Conservation (phyloP, 306 rosid species). For the Bauhinia variegata region DNA sequence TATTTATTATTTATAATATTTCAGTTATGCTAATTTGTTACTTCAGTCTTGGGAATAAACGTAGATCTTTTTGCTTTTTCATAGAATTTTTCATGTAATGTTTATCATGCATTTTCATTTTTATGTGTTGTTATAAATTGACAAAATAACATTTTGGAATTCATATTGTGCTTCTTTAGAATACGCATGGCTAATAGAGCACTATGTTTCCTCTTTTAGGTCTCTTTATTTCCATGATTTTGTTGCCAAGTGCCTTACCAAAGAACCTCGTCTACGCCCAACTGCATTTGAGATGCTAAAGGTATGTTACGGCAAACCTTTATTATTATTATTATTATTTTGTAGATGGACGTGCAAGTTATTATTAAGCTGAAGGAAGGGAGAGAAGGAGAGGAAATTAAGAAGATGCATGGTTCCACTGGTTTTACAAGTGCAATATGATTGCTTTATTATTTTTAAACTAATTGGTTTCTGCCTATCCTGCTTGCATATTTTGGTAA, state of each 20-base stretch:
- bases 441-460: slow-evolving; percentile 16
- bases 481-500: slow-evolving; percentile 31
- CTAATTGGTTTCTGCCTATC: slow-evolving; percentile 14
- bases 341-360: slow-evolving; percentile 14
- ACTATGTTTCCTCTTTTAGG: slow-evolving; percentile 60
- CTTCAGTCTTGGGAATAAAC: too few relatives aligned
- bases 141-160: neutral
- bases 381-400: neutral
- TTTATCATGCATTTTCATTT: slow-evolving; percentile 3
- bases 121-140: too few relatives aligned
- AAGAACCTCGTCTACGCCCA: slow-evolving; percentile 95
- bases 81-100: too few relatives aligned
- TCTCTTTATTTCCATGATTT: slow-evolving; percentile 95
- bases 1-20: too few relatives aligned
- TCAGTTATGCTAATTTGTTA: too few relatives aligned
- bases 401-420: too few relatives aligned
- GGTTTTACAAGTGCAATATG: neutral
- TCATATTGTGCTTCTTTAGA: neutral
- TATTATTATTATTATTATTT: too few relatives aligned
- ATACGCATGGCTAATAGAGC: too few relatives aligned
- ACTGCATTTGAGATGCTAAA: slow-evolving; percentile 94
- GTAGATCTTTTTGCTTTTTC: too few relatives aligned
- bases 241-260: slow-evolving; percentile 94
- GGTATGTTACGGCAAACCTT: too few relatives aligned
- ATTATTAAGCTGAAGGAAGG: slow-evolving; percentile 6